phyloP scores from a whole-genome alignment of 164 flowering plant genomes.

The Echeveria elegans region DNA sequence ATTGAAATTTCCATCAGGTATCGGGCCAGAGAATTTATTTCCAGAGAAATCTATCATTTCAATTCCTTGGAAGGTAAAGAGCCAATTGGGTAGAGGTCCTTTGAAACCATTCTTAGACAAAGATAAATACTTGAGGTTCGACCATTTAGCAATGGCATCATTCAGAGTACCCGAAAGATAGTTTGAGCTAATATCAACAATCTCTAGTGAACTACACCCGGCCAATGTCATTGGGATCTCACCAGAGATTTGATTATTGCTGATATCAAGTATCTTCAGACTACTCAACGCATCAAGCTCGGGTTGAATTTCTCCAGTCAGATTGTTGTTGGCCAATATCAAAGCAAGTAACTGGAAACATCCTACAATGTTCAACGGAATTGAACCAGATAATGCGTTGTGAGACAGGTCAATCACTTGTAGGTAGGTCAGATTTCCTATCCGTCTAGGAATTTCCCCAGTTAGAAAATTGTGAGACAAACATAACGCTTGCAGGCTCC shows the following conservation, averaged over 20 bases:
- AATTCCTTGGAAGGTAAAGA: conserved; percentile 54
- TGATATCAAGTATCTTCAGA: conserved; percentile 66
- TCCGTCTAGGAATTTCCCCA: conserved; percentile 73
- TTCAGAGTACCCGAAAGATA: conserved; percentile 61
- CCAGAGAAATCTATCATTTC: conserved; percentile 58
- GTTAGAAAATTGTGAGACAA: conserved; percentile 67
- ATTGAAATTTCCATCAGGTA: conserved; percentile 69
- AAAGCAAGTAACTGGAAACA: conserved; percentile 83
- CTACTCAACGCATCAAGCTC: conserved; percentile 89
- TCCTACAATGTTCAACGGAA: conserved; percentile 79
- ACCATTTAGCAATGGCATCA: conserved; percentile 81
- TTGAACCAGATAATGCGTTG: conserved; percentile 64
- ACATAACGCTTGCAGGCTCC: conserved; percentile 72
- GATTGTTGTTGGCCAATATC: conserved; percentile 66
- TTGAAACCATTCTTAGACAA: conserved; percentile 59
- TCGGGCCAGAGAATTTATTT: conserved; percentile 68
- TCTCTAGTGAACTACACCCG: conserved; percentile 83
- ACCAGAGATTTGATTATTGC: conserved; percentile 72
- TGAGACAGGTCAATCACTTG: conserved; percentile 83
- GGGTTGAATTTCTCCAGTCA: conserved; percentile 76
- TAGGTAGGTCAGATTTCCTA: conserved; percentile 83
- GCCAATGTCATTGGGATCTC: conserved; percentile 88
- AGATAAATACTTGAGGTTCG: conserved; percentile 63
- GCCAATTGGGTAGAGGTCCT: conserved; percentile 71
- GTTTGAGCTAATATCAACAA: conserved; percentile 81